Evolutionary conservation across 805 yeast species (phyloP).

Genomic region (Cyberlindnera galapagoensis): DNA sequence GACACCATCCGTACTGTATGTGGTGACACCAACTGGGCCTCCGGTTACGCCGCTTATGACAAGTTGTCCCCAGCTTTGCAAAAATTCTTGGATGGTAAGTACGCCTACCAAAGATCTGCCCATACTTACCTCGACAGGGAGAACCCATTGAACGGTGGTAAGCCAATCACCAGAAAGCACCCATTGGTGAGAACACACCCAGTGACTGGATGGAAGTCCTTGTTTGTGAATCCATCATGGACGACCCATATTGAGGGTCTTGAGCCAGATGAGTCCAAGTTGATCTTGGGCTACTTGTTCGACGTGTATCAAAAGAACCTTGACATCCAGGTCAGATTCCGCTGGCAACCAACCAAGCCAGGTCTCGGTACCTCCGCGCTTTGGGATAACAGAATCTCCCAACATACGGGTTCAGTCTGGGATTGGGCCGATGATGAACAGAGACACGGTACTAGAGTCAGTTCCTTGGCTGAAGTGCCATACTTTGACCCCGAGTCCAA

Average conservation of each 20-base stretch:
- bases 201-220: constrained; percentile 54
- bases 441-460: constrained; percentile 48
- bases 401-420: constrained; percentile 40
- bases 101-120: constrained; percentile 37
- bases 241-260: constrained; percentile 44
- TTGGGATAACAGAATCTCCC: constrained; percentile 55
- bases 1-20: constrained; percentile 44
- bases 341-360: constrained; percentile 38
- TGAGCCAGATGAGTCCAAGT: constrained; percentile 39
- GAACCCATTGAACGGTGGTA: constrained; percentile 40
- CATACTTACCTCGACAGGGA: constrained; percentile 33
- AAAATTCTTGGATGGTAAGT: constrained; percentile 46
- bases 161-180: constrained; percentile 44
- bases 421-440: constrained; percentile 47
- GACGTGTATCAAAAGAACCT: constrained; percentile 41
- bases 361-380: constrained; percentile 42
- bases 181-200: constrained; percentile 57
- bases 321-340: constrained; percentile 50
- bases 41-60: constrained; percentile 52
- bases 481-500: constrained; percentile 42
- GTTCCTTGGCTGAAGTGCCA: constrained; percentile 47
- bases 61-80: constrained; percentile 46
- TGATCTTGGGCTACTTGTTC: constrained; percentile 38
- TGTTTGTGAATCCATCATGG: constrained; percentile 44
- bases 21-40: constrained; percentile 50